Evolutionary conservation across 352 stramenopile species (phyloP), one percentile per base, ranked within the genome.

Genomic region (Globisporangium mamillatum): DNA sequence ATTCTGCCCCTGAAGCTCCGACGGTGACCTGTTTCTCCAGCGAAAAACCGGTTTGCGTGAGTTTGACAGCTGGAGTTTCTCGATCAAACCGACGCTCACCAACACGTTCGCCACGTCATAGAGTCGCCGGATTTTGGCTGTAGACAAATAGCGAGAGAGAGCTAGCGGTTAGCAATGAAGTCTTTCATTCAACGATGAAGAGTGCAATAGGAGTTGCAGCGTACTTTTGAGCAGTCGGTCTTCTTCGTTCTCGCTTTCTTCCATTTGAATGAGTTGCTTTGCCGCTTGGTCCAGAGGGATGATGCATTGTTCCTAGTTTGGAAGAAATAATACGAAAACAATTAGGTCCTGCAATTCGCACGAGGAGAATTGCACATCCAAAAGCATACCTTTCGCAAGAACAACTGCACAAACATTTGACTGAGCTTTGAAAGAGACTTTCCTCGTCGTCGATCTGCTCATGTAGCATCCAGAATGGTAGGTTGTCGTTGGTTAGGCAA

Each of bases 21-120:
- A 68, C 50, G 57, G 36, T 24, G 56, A 78, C 14, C 82, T 77
- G 20, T 73, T 71, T 70, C 82, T 86, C 88, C 88, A 95, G n/a
- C 86, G 86, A 55, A 95, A 95, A 2, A 93, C 77, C 7, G 88
- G 88, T 60, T 95, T 95, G 38, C 88, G 86, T 7, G 83, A 92
- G 67, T 89, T 89, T 3, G 85, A 89, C 14, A 95, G 66, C 60
- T 93, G 88, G 41, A 94, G 69, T 66, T 98, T 98, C 67, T 96
- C 85, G 38, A 98, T 94, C 41, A 99, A 80, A 0, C 94, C 93
- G 16, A 99, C 82, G 59, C 86, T 94, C 3, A 95, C 82, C 25
- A 99, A 87, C 8, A 99, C 96, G 74, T 99, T 99, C 10, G 96
- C 97, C 73, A 99, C 98, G 66, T 99, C 97, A 68, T 99, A 99